Conservation (phyloP, 2,329 filamentous ascomycete species). For the Zymoseptoria pseudotritici region DNA sequence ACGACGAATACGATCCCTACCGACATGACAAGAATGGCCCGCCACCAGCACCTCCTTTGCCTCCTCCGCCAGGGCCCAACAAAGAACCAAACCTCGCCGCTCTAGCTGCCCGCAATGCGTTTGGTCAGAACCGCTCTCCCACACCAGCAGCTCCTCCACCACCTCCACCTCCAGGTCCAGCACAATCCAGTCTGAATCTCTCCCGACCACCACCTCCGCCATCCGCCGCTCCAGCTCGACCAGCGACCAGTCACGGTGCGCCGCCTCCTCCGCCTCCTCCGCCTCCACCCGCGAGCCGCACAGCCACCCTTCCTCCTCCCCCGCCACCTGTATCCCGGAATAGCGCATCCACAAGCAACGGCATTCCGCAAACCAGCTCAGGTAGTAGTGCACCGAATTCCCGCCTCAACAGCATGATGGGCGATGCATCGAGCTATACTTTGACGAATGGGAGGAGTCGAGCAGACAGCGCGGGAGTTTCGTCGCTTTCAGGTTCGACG, state of each 20-base stretch:
- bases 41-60: conserved; percentile 50
- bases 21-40: conserved; percentile 33
- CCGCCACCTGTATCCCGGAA: not conserved
- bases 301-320: not conserved
- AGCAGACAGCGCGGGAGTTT: conserved; percentile 11
- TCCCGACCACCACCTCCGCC: conserved; percentile 16
- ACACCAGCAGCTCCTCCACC: conserved; percentile 24
- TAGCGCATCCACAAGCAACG: not conserved
- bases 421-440: conserved; percentile 27
- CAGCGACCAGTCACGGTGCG: conserved; percentile 28
- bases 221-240: conserved; percentile 28
- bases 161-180: conserved; percentile 36
- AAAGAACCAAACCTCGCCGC: conserved; percentile 45
- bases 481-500: conserved; percentile 6
- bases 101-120: conserved; percentile 53
- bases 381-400: not conserved
- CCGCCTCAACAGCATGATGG: conserved; percentile 4
- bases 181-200: not conserved
- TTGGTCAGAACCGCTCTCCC: conserved; percentile 33
- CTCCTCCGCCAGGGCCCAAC: conserved; percentile 32
- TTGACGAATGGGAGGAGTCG: conserved; percentile 30
- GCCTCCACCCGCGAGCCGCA: conserved; percentile 13
- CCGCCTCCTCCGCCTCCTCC: conserved; percentile 39
- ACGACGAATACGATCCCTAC: conserved; percentile 19
- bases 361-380: not conserved